phyloP scores from a whole-genome alignment of 805 yeast species.

The Candida krabiensis region DNA sequence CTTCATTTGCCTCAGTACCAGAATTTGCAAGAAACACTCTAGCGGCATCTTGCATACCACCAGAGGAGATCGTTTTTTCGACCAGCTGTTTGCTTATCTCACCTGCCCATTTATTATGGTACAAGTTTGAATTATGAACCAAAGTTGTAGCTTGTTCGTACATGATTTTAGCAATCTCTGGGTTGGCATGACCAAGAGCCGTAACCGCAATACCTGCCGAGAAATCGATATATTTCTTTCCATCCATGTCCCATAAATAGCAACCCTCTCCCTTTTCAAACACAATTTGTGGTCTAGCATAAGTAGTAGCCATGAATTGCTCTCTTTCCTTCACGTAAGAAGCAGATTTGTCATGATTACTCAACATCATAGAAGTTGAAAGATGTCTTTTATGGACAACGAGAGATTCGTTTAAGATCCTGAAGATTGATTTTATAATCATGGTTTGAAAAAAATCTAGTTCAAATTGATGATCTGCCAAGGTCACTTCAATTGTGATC shows the following conservation, averaged over 20 bases:
- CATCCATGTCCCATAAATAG: constrained; percentile 77
- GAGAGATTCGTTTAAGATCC: too few relatives aligned
- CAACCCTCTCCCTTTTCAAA: constrained; percentile 81
- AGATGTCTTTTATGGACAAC: constrained; percentile 11
- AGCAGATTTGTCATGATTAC: constrained; percentile 29
- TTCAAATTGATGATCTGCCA: too few relatives aligned
- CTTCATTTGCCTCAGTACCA: constrained; percentile 61
- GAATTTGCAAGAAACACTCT: constrained; percentile 66
- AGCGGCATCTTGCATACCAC: constrained; percentile 81
- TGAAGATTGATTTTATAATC: too few relatives aligned
- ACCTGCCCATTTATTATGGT: constrained; percentile 82
- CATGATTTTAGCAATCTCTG: constrained; percentile 68
- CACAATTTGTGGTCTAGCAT: constrained; percentile 75
- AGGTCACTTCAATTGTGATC: too few relatives aligned
- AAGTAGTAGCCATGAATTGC: constrained; percentile 70
- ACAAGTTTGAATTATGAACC: constrained; percentile 84
- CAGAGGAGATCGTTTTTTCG: constrained; percentile 61
- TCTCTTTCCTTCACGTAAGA: constrained; percentile 44
- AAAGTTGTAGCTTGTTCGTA: constrained; percentile 69
- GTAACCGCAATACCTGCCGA: constrained; percentile 97
- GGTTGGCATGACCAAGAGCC: constrained; percentile 85
- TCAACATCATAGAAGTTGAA: constrained; percentile 6
- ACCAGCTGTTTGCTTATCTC: constrained; percentile 73
- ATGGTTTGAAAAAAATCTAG: too few relatives aligned
- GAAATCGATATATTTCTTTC: constrained; percentile 80